These are phyloP conservation scores for Cutaneotrichosporon cavernicola DNA, from an alignment of 1,284 basidiomycete species.

Conservation along the genomic window DNA sequence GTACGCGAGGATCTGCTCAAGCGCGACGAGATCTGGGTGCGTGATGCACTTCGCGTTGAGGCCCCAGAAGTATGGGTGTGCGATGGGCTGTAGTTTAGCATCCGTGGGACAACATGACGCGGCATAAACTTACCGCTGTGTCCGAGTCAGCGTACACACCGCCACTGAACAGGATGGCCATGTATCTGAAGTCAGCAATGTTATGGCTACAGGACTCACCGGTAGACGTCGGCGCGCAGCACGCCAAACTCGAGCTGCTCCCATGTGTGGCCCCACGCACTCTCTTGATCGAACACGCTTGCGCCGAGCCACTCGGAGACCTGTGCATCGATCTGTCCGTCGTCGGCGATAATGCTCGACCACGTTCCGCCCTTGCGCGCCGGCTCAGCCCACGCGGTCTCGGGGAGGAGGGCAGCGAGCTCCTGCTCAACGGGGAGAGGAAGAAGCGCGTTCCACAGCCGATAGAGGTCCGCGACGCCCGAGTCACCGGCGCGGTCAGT, in stretches of 20 bases:
- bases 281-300: conserved; percentile 14
- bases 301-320: conserved; percentile 36
- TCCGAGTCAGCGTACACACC: conserved; percentile 45
- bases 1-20: conserved; percentile 16
- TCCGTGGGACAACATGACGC: no score
- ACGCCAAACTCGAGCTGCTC: conserved; percentile 30
- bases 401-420: conserved; percentile 15
- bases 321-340: conserved; percentile 28
- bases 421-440: conserved; percentile 16
- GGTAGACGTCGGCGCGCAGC: conserved; percentile 37
- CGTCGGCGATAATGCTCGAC: conserved; percentile 32
- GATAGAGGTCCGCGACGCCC: conserved; percentile 31
- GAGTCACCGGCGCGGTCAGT: conserved; percentile 24
- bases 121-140: conserved; percentile 30
- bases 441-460: conserved; percentile 34
- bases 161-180: conserved; percentile 39
- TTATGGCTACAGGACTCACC: conserved; percentile 23
- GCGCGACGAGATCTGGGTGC: conserved; percentile 29
- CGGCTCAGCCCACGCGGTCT: conserved; percentile 22
- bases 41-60: conserved; percentile 26
- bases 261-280: conserved; percentile 32
- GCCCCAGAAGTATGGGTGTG: conserved; percentile 43
- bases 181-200: conserved; percentile 28
- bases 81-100: conserved; percentile 31
- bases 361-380: conserved; percentile 26